Conservation (phyloP, 495 filamentous ascomycete species). For the Penicillium chermesinum region DNA sequence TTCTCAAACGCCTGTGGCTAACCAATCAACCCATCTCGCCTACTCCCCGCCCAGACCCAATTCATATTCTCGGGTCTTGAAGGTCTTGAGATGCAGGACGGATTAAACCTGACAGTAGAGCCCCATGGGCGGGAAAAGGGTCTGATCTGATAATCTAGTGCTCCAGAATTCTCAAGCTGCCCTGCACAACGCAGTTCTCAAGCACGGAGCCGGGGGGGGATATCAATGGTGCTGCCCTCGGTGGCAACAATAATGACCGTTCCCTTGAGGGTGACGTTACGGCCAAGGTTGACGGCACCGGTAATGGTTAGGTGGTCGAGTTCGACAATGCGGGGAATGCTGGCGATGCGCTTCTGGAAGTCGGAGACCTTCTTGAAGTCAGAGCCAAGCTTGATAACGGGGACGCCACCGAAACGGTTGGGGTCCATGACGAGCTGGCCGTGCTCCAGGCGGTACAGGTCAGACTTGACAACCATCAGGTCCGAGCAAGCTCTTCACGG, state of each 20-base stretch:
- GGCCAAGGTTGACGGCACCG: conserved; percentile 90
- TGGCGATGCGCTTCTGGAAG: conserved; percentile 96
- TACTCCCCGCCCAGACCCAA: neutral
- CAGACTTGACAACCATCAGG: conserved; percentile 99
- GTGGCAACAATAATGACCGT: conserved; percentile 99
- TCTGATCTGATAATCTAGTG: conserved; percentile 51
- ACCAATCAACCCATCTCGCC: neutral
- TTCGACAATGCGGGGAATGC: conserved; percentile 96
- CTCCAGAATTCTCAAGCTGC: conserved; percentile 89
- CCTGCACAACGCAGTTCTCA: conserved; percentile 99
- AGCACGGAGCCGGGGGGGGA: conserved; percentile 93
- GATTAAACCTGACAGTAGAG: too few species aligned
- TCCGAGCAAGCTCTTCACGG: conserved; percentile 99
- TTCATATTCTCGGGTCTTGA: too few species aligned
- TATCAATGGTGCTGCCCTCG: conserved; percentile 95
- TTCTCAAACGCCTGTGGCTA: neutral
- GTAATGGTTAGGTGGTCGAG: conserved; percentile 97
- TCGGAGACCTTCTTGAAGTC: conserved; percentile 99
- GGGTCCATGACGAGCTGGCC: conserved; percentile 95
- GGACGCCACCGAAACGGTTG: conserved; percentile 94
- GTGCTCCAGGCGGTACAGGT: conserved; percentile 99
- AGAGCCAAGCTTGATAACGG: conserved; percentile 95
- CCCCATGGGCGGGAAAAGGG: neutral
- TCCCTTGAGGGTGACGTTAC: conserved; percentile 92
- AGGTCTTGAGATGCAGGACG: too few species aligned